Conservation (phyloP, 495 filamentous ascomycete species). For the Cenococcum geophilum region DNA sequence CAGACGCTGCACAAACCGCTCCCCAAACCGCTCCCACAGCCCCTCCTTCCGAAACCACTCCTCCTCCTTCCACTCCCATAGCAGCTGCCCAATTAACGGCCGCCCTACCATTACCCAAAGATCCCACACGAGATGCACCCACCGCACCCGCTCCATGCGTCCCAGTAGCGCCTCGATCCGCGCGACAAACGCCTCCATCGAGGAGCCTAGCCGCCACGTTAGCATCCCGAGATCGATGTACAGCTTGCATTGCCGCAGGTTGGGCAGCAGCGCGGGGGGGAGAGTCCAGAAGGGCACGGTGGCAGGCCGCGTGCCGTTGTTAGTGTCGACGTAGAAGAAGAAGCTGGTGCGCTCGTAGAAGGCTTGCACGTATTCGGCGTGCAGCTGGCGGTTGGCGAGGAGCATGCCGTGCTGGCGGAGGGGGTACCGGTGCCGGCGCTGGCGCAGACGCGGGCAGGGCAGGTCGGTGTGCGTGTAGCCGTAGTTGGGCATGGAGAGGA, state of each 20-base stretch:
- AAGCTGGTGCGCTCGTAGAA: conserved; percentile 25
- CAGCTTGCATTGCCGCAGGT: conserved; percentile 16
- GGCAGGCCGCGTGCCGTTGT: conserved; percentile 9
- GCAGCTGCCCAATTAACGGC: too few relatives aligned
- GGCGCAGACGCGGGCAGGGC: not conserved
- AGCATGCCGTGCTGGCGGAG: conserved; percentile 15
- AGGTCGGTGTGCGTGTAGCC: conserved; percentile 6
- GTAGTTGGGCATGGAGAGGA: conserved; percentile 8
- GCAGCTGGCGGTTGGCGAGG: too few relatives aligned
- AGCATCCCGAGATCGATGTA: conserved; percentile 20
- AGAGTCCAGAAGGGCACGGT: conserved; percentile 14
- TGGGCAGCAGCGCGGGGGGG: conserved; percentile 1
- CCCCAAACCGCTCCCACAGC: too few relatives aligned
- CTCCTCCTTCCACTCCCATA: not conserved
- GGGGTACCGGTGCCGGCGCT: not conserved
- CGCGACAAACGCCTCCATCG: too few relatives aligned
- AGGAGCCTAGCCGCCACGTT: too few relatives aligned
- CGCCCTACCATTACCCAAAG: too few relatives aligned
- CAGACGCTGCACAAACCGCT: conserved; percentile 7
- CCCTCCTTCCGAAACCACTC: not conserved
- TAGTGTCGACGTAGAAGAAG: conserved; percentile 15
- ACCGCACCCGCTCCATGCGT: too few relatives aligned
- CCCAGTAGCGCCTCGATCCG: too few relatives aligned
- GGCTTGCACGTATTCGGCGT: too few relatives aligned
- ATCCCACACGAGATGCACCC: too few relatives aligned